Conservation (phyloP, 768 basidiomycete genomes). For the Xerocomellus chrysenteron region DNA sequence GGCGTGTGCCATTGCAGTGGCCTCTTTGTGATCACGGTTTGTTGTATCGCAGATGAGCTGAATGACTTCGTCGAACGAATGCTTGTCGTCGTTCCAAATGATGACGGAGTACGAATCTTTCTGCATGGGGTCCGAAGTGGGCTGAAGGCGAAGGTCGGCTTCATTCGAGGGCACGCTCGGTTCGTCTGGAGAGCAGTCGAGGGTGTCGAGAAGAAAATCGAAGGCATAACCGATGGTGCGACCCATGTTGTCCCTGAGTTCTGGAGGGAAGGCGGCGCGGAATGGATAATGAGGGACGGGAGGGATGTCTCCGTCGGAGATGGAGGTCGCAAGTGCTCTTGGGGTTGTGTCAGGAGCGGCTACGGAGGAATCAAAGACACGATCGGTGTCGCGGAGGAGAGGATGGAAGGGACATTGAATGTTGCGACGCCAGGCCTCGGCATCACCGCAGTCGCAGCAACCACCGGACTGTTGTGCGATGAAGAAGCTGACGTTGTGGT, state of each 20-base stretch:
- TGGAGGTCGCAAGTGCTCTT: slow-evolving; percentile 39
- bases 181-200: slow-evolving; percentile 82
- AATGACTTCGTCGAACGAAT: slow-evolving; percentile 87
- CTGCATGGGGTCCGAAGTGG: slow-evolving; percentile 75
- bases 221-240: slow-evolving; percentile 74
- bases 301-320: slow-evolving; percentile 51
- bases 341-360: slow-evolving; percentile 40
- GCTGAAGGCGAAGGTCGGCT: slow-evolving; percentile 68
- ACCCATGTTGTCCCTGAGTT: slow-evolving; percentile 72
- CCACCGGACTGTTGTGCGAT: slow-evolving; percentile 90
- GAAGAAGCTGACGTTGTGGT: slow-evolving; percentile 92
- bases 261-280: slow-evolving; percentile 55
- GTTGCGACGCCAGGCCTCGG: slow-evolving; percentile 76
- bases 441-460: slow-evolving; percentile 94
- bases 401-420: slow-evolving; percentile 79
- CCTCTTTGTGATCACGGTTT: slow-evolving; percentile 54
- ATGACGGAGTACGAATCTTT: slow-evolving; percentile 80
- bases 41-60: slow-evolving; percentile 61
- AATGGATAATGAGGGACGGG: slow-evolving; percentile 60
- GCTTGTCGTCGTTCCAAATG: slow-evolving; percentile 97
- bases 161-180: slow-evolving; percentile 64
- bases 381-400: slow-evolving; percentile 33
- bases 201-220: slow-evolving; percentile 80
- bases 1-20: slow-evolving; percentile 50
- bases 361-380: slow-evolving; percentile 5